Base-by-base conservation (phyloP, 768 basidiomycete species). In the Amanita muscaria region DNA sequence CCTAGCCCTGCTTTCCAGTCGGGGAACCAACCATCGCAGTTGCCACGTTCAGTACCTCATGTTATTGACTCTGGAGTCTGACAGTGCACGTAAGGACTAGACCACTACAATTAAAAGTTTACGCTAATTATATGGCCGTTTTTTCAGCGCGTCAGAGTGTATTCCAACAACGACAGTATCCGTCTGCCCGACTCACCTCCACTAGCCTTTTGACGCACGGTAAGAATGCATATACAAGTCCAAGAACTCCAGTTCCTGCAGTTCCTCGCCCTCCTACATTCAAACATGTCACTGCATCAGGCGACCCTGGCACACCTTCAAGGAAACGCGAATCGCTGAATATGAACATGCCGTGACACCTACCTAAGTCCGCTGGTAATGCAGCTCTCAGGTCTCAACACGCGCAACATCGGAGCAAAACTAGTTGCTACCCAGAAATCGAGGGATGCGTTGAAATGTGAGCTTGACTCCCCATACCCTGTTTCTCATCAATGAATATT, bases 371-470 rank as follows among this genome's bases (percentile, higher is more conserved):
- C n/a, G n/a, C 44, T 16, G 16, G 10, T 8, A 39, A 39, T 14
- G 36, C 35, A 18, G 16, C 36, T 23, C 19, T 46, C 25, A 30
- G 39, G 5, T 46, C 44, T 4, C 24, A 21, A 10, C 25, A 39
- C 38, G n/a, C 14, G 23, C 10, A 14, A n/a, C 27, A 21, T 46
- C 44, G 30, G 30, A n/a, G 22, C 44, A 19, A 46, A 46, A 21
- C 19, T 46, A 15, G 44, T 38, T 4, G 14, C 18, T 6, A 24
- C 44, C 4, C 29, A 46, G 24, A 46, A 46, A 29, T 16, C 33
- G 32, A 52, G 5, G 38, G 51, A 30, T 52, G 55, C 53, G 49
- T n/a, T 21, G 16, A 12, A 4, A 9, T 30, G 27, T 29, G 12
- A 30, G 12, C 27, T 6, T 29, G 27, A 6, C 6, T 29, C 27